These are phyloP conservation scores for Pichia gijzeniarum DNA, from an alignment of 805 yeast species.

Conservation along the genomic window DNA sequence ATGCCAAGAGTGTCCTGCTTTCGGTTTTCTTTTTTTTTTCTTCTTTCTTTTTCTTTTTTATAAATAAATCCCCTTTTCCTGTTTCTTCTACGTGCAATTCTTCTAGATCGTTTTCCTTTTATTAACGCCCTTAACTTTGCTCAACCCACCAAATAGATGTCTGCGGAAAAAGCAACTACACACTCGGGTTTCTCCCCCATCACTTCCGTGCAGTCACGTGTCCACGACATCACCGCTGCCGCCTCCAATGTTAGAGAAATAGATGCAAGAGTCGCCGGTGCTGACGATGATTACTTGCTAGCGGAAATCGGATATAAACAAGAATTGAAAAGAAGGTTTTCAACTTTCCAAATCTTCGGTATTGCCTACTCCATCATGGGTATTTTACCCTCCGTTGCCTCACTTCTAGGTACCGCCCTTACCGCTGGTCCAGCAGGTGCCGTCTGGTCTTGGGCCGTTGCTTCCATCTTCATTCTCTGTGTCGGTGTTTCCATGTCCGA, in stretches of 20 bases:
- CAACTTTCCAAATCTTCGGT: conserved; percentile 50
- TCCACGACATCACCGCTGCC: conserved; percentile 14
- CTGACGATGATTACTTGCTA: conserved; percentile 31
- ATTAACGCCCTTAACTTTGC: no score
- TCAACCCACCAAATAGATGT: not conserved
- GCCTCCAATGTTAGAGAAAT: conserved; percentile 25
- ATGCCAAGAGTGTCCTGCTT: no score
- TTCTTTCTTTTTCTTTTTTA: no score
- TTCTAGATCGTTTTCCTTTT: no score
- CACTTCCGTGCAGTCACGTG: conserved; percentile 11
- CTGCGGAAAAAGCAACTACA: not conserved
- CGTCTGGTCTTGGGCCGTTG: conserved; percentile 61
- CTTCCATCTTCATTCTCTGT: conserved; percentile 38
- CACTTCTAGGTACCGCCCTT: conserved; percentile 47
- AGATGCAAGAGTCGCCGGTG: conserved; percentile 23
- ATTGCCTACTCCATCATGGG: conserved; percentile 62
- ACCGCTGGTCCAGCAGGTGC: conserved; percentile 59
- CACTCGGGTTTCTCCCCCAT: conserved; percentile 13
- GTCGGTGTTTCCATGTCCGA: conserved; percentile 59
- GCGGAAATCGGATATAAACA: conserved; percentile 58
- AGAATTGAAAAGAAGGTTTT: conserved; percentile 55
- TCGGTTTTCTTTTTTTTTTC: no score
- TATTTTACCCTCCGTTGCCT: conserved; percentile 57
- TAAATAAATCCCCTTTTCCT: no score
- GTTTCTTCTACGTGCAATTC: no score